Conservation (phyloP, 805 yeast genomes). For the Metschnikowia borealis region DNA sequence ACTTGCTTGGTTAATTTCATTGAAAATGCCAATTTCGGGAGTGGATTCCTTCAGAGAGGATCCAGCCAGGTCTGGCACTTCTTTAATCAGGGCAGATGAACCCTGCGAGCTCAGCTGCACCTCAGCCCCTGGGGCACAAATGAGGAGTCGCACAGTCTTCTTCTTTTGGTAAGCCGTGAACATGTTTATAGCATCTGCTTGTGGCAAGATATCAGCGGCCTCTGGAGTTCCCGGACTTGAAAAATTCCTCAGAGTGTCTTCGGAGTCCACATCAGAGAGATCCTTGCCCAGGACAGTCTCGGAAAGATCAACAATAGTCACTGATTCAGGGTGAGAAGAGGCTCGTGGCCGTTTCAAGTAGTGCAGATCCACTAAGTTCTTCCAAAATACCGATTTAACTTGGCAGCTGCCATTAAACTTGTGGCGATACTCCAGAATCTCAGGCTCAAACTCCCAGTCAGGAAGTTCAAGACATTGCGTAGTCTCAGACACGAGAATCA, state of each 20-base stretch:
- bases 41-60: background rate
- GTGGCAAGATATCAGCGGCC: background rate
- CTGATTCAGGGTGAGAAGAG: background rate
- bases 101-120: no score
- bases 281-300: background rate
- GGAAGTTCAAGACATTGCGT: background rate
- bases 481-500: background rate
- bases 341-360: background rate
- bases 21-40: no score
- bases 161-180: background rate
- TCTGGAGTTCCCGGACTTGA: background rate
- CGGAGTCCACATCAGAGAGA: background rate
- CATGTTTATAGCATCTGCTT: background rate
- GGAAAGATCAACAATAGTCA: background rate
- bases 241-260: background rate
- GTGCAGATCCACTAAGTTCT: background rate
- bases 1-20: background rate
- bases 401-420: background rate
- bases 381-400: background rate
- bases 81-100: no score
- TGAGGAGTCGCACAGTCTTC: background rate
- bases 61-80: background rate
- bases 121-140: background rate
- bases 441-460: background rate
- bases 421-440: background rate